Evolutionary conservation across 768 basidiomycete genomes (phyloP).

Genomic region (Termitomyces eurrhizus): DNA sequence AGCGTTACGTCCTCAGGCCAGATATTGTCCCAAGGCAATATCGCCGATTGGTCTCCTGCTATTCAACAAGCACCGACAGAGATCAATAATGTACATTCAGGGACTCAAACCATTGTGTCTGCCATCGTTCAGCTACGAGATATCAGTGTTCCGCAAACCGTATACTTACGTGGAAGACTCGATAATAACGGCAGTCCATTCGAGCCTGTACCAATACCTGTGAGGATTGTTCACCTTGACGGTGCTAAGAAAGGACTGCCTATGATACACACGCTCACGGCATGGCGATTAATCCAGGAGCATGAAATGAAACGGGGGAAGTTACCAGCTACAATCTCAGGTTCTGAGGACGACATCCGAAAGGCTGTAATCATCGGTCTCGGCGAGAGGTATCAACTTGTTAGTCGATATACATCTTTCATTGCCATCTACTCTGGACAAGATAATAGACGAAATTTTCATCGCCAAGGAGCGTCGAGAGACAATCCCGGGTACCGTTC

Average conservation of each 20-base stretch:
- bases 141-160: slow-evolving; percentile 24
- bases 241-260: slow-evolving; percentile 29
- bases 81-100: slow-evolving; percentile 31
- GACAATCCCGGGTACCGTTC: not conserved
- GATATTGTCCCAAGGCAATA: slow-evolving; percentile 15
- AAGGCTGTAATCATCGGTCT: slow-evolving; percentile 46
- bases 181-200: slow-evolving; percentile 28
- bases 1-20: slow-evolving; percentile 17
- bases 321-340: slow-evolving; percentile 25
- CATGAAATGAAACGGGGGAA: slow-evolving; percentile 33
- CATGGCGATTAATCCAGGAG: slow-evolving; percentile 51
- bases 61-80: slow-evolving; percentile 33
- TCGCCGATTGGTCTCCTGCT: slow-evolving; percentile 23
- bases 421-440: slow-evolving; percentile 44
- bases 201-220: slow-evolving; percentile 24
- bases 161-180: slow-evolving; percentile 31
- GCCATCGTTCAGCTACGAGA: slow-evolving; percentile 28
- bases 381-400: slow-evolving; percentile 48
- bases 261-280: slow-evolving; percentile 52
- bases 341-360: slow-evolving; percentile 30
- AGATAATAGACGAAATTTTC: slow-evolving; percentile 13
- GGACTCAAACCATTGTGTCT: slow-evolving; percentile 30
- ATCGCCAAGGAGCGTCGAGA: not conserved
- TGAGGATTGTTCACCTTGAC: slow-evolving; percentile 27
- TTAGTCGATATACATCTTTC: slow-evolving; percentile 52